A percentile compares a stretch with the other conserved stretches of the same genome.
These are phyloP conservation scores for Rhynchosporium secalis DNA, from an alignment of 2,329 filamentous ascomycete species.

Conservation along the genomic window DNA sequence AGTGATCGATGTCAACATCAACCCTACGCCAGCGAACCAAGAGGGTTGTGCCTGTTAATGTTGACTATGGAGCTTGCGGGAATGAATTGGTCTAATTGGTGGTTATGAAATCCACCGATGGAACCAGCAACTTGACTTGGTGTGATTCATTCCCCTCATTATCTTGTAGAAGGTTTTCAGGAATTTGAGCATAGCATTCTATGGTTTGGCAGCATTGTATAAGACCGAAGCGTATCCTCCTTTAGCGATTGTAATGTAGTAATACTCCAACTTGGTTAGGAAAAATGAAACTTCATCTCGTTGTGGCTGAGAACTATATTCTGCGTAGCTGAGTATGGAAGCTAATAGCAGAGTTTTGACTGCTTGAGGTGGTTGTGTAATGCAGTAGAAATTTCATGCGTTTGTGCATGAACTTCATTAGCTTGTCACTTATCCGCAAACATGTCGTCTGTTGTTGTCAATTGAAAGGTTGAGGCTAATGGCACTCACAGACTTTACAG, in stretches of 20 bases:
- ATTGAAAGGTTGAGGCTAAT: neutral
- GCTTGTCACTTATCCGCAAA: too few relatives aligned
- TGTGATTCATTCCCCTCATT: slow-evolving; percentile 27
- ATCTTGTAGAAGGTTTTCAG: slow-evolving; percentile 34
- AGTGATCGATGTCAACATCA: slow-evolving; percentile 96
- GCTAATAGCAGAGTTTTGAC: too few relatives aligned
- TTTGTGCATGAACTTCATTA: too few relatives aligned
- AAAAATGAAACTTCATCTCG: neutral
- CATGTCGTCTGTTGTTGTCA: too few relatives aligned
- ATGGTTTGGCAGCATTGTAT: slow-evolving; percentile 38
- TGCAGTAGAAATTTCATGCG: too few relatives aligned
- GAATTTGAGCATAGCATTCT: slow-evolving; percentile 40
- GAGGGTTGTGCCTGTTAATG: slow-evolving; percentile 69
- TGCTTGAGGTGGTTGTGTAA: too few relatives aligned
- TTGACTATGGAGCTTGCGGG: neutral
- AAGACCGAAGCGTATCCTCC: slow-evolving; percentile 32
- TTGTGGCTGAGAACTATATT: neutral
- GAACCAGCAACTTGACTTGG: slow-evolving; percentile 2
- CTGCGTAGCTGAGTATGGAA: neutral
- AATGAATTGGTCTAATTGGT: neutral
- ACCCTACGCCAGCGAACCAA: slow-evolving; percentile 66
- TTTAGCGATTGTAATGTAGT: slow-evolving; percentile 24
- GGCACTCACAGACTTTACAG: neutral
- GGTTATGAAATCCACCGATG: neutral
- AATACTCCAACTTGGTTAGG: slow-evolving; percentile 4